phyloP scores from a whole-genome alignment of 2,329 filamentous ascomycete genomes.

The Apiospora hydei region DNA sequence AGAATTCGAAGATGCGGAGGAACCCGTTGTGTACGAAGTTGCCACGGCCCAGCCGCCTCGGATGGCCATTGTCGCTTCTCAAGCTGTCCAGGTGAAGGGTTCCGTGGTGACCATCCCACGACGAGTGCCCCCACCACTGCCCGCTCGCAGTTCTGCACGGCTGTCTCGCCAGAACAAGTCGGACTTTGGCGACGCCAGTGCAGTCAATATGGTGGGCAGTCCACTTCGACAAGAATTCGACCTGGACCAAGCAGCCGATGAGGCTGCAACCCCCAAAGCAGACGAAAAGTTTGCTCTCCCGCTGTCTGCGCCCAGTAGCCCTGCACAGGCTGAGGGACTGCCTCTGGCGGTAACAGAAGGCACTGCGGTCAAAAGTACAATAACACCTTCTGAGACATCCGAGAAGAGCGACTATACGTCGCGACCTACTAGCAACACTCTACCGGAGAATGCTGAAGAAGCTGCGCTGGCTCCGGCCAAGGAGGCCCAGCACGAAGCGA shows the following conservation, averaged over 20 bases:
- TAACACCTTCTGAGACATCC: neutral
- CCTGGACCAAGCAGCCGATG: conserved; percentile 33
- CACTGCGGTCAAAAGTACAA: neutral
- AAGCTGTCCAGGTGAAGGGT: conserved; percentile 75
- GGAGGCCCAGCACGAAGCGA: neutral
- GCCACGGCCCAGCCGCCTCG: conserved; percentile 62
- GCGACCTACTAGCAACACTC: neutral
- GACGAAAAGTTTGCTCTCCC: conserved; percentile 27
- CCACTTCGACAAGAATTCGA: conserved; percentile 59
- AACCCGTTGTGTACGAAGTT: conserved; percentile 74
- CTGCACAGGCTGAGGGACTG: neutral
- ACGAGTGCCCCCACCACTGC: conserved; percentile 78
- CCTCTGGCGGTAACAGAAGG: neutral
- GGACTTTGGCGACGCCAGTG: conserved; percentile 67
- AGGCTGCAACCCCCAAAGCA: conserved; percentile 35
- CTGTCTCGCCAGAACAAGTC: conserved; percentile 56
- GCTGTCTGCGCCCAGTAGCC: neutral
- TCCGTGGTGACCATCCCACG: conserved; percentile 87
- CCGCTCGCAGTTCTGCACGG: conserved; percentile 77
- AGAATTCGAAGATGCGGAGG: conserved; percentile 58
- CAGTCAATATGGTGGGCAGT: conserved; percentile 53
- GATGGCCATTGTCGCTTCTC: conserved; percentile 67
- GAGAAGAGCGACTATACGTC: neutral
- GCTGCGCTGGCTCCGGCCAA: neutral
- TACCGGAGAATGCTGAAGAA: neutral